phyloP scores from a whole-genome alignment of 164 flowering plant species.

The Liquidambar formosana region DNA sequence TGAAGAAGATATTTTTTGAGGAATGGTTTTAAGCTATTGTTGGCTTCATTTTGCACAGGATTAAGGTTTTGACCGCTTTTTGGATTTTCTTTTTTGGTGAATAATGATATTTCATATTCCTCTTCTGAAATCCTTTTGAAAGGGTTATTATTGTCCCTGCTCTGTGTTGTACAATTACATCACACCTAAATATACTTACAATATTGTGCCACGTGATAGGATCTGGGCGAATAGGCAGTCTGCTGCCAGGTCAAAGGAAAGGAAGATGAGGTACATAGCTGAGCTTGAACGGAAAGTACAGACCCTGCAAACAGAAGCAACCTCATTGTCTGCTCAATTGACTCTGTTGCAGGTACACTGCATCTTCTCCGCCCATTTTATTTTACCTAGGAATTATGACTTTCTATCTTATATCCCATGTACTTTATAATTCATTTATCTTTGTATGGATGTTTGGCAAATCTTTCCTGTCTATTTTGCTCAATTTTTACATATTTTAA shows the following conservation, averaged over 20 bases:
- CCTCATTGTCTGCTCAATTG: conserved; percentile 89
- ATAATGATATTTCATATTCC: too few species aligned
- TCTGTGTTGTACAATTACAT: neutral
- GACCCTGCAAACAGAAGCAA: conserved; percentile 90
- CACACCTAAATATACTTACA: neutral
- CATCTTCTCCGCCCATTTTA: neutral
- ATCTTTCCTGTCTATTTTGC: neutral
- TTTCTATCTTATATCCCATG: too few species aligned
- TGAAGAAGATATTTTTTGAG: too few species aligned
- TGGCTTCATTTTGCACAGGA: too few species aligned
- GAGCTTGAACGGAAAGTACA: conserved; percentile 96
- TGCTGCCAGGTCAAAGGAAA: conserved; percentile 97
- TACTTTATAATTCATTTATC: too few species aligned
- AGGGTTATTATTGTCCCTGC: too few species aligned
- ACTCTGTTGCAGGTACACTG: conserved; percentile 76
- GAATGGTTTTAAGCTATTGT: too few species aligned
- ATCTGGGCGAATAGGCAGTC: conserved; percentile 99
- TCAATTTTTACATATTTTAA: neutral
- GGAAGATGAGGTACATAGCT: conserved; percentile 95
- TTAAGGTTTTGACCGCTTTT: too few species aligned
- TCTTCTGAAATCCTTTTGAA: too few species aligned
- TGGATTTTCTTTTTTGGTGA: too few species aligned
- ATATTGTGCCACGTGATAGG: conserved; percentile 35
- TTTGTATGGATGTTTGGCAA: neutral
- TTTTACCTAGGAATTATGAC: neutral